Evolutionary conservation across 1,139 yeast genomes (phyloP).

Genomic region (Suhomyces guaymorum): DNA sequence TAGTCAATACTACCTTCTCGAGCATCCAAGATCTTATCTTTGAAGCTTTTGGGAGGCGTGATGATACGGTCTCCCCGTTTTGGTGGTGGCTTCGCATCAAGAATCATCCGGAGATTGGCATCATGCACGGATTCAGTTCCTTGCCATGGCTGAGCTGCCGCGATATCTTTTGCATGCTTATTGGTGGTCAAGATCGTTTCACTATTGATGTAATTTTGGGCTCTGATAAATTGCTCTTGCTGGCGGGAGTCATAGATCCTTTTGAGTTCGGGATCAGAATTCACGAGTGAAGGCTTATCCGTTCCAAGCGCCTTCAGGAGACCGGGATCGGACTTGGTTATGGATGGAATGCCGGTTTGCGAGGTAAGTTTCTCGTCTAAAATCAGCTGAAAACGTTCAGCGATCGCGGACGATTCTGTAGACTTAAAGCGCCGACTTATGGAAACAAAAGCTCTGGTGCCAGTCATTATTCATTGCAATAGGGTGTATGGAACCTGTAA

Average conservation of each 20-base stretch:
- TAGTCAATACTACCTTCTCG: constrained; percentile 70
- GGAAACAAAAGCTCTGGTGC: neutral
- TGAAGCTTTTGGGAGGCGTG: constrained; percentile 27
- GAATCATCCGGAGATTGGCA: constrained; percentile 59
- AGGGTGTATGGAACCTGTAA: no score
- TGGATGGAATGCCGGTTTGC: constrained; percentile 10
- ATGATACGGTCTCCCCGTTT: constrained; percentile 19
- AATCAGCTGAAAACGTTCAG: constrained; percentile 24
- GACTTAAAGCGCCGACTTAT: constrained; percentile 1
- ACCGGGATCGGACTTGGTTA: constrained; percentile 7
- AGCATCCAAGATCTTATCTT: constrained; percentile 55
- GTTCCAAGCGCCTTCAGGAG: constrained; percentile 10
- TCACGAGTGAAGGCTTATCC: constrained; percentile 2
- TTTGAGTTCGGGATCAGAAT: constrained; percentile 13
- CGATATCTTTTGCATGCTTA: constrained; percentile 56
- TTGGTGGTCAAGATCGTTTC: constrained; percentile 36
- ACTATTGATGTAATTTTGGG: constrained; percentile 19
- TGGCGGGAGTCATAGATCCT: constrained; percentile 9
- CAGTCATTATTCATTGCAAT: constrained; percentile 3
- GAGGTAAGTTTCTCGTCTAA: constrained; percentile 20
- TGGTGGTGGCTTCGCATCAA: constrained; percentile 49
- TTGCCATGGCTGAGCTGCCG: constrained; percentile 60
- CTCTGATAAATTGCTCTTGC: constrained; percentile 8
- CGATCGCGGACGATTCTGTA: constrained; percentile 18
- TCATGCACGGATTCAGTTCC: constrained; percentile 60